phyloP scores from a whole-genome alignment of 352 stramenopile genomes.

The Phytophthora pini region DNA sequence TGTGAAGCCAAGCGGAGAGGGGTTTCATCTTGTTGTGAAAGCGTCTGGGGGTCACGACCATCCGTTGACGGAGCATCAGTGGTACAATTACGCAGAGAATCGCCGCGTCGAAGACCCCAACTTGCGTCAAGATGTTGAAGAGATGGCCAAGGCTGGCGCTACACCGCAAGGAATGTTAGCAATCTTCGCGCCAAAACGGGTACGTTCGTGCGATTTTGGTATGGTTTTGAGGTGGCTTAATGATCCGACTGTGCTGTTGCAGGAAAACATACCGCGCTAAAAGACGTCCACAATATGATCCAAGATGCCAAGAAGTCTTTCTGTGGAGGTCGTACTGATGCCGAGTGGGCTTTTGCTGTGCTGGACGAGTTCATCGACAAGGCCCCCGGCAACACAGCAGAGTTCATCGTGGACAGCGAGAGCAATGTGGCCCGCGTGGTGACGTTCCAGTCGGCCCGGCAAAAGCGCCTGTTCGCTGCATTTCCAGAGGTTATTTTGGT shows the following conservation, averaged over 20 bases:
- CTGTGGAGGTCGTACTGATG: background rate
- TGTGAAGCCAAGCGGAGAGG: background rate
- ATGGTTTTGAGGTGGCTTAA: background rate
- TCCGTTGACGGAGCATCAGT: background rate
- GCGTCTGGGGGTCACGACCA: background rate
- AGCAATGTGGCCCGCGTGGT: slow-evolving; percentile 3
- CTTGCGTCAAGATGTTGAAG: background rate
- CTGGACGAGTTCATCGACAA: slow-evolving; percentile 11
- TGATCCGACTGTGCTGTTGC: background rate
- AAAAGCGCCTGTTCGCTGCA: background rate
- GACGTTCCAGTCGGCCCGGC: slow-evolving; percentile 7
- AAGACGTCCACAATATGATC: slow-evolving; percentile 16
- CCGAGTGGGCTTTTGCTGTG: background rate
- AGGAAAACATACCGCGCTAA: slow-evolving; percentile 2
- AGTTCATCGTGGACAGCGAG: slow-evolving; percentile 10
- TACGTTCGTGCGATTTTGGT: background rate
- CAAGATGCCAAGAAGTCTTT: background rate
- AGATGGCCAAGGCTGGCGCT: slow-evolving; percentile 1
- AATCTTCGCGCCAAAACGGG: background rate
- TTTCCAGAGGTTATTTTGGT: no score
- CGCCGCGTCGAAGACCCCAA: background rate
- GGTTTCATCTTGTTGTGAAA: slow-evolving; percentile 1
- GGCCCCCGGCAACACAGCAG: background rate
- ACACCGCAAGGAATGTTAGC: slow-evolving; percentile 2
- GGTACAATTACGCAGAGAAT: slow-evolving; percentile 7